phyloP scores from a whole-genome alignment of 257 asterid genomes.

The Gentiana dahurica region DNA sequence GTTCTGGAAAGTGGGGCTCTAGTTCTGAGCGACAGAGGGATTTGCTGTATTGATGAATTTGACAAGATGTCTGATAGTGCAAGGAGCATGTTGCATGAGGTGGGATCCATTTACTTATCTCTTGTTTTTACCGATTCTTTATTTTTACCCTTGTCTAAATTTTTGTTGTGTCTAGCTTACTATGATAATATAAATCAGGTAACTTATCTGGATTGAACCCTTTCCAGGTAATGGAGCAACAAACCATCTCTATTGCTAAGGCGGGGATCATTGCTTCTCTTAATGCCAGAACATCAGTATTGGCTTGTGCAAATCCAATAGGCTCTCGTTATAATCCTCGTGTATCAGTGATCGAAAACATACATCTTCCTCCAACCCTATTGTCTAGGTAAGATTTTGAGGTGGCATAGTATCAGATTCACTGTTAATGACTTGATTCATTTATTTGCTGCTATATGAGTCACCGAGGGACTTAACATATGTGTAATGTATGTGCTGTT shows the following conservation, averaged over 20 bases:
- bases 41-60: conserved; percentile 96
- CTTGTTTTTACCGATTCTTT: neutral
- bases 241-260: conserved; percentile 95
- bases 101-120: conserved; percentile 11
- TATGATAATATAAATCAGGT: neutral
- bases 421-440: too few species aligned
- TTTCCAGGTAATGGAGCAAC: conserved; percentile 96
- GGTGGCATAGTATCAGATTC: too few species aligned
- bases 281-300: conserved; percentile 94
- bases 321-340: conserved; percentile 99
- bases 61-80: conserved; percentile 98
- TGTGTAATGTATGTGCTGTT: too few species aligned
- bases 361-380: conserved; percentile 94
- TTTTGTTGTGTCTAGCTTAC: neutral
- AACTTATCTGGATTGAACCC: neutral
- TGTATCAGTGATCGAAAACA: conserved; percentile 84
- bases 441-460: too few species aligned
- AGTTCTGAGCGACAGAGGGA: conserved; percentile 92
- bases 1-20: conserved; percentile 98
- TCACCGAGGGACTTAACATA: too few species aligned
- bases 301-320: conserved; percentile 97
- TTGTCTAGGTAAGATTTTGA: conserved; percentile 57
- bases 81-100: conserved; percentile 99
- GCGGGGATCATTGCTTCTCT: conserved; percentile 99
- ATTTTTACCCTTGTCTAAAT: neutral